Conservation (phyloP, 768 basidiomycete genomes). For the Boletus sp. region DNA sequence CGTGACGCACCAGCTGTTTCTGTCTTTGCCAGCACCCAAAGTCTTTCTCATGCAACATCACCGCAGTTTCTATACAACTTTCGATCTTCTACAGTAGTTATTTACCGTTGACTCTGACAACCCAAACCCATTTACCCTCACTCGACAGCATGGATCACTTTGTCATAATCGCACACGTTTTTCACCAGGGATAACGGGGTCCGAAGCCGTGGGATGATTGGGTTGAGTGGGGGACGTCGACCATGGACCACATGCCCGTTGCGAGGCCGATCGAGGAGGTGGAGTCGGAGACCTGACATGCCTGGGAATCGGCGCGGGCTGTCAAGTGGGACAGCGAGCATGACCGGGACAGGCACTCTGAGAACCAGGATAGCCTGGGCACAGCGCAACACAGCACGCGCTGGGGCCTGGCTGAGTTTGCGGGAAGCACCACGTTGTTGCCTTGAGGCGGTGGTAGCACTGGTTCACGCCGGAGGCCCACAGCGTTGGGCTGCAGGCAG, state of each 20-base stretch:
- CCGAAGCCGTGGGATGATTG: constrained; percentile 3
- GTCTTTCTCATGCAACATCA: background rate
- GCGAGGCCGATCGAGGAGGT: background rate
- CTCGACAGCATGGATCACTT: constrained; percentile 14
- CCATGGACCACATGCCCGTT: background rate
- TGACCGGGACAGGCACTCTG: background rate
- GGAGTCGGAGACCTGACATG: constrained; percentile 6
- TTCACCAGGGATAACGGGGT: background rate
- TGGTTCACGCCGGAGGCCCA: no score
- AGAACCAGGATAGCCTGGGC: background rate
- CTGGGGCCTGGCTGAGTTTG: background rate
- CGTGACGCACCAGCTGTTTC: background rate
- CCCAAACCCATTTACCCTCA: constrained; percentile 5
- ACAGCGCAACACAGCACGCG: constrained; percentile 12
- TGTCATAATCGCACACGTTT: constrained; percentile 20
- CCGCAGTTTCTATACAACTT: constrained; percentile 16
- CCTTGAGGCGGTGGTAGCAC: constrained; percentile 20
- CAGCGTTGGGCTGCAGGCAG: background rate
- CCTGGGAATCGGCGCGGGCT: constrained; percentile 17
- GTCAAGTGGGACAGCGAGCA: background rate
- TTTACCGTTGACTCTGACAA: constrained; percentile 22
- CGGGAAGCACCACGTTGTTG: constrained; percentile 10
- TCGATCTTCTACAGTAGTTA: constrained; percentile 29
- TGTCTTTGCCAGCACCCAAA: background rate
- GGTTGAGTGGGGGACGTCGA: no score